Percentiles rank a stretch among this genome's conserved stretches.
These are phyloP conservation scores for Nicotiana knightiana DNA, from an alignment of 257 asterid species.

Conservation along the genomic window DNA sequence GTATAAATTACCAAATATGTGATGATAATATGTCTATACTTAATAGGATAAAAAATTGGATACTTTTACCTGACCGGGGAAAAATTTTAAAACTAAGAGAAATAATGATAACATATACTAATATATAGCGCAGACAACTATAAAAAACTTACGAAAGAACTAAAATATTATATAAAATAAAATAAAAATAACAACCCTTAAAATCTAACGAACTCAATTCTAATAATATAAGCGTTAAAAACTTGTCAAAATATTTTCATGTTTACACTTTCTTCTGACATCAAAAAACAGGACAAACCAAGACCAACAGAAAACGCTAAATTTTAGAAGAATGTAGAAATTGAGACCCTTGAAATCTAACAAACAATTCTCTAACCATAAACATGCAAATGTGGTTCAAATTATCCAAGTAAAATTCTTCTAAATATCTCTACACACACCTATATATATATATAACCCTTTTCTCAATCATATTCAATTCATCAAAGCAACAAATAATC, in stretches of 20 bases:
- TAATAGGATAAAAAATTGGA: too few species aligned
- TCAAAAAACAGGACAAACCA: background rate
- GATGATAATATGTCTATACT: too few species aligned
- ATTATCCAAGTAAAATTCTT: background rate
- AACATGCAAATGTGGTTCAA: background rate
- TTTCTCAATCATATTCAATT: background rate
- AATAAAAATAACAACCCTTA: background rate
- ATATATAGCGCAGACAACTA: background rate
- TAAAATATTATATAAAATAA: background rate
- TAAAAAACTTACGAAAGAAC: background rate
- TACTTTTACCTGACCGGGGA: background rate
- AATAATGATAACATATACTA: background rate
- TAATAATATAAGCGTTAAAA: background rate
- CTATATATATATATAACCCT: background rate
- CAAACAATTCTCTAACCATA: background rate
- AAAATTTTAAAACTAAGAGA: background rate
- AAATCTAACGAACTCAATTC: background rate
- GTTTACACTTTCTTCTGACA: background rate
- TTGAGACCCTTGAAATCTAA: background rate
- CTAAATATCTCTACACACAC: background rate
- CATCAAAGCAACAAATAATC: background rate
- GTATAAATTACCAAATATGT: too few species aligned
- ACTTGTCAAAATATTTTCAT: background rate
- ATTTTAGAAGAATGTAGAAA: background rate
- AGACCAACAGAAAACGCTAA: background rate